A percentile compares a stretch with the other conserved stretches of the same genome.
Evolutionary conservation across 225 moss, liverwort and hornwort genomes (phyloP).

Genomic region (Lunularia cruciata): DNA sequence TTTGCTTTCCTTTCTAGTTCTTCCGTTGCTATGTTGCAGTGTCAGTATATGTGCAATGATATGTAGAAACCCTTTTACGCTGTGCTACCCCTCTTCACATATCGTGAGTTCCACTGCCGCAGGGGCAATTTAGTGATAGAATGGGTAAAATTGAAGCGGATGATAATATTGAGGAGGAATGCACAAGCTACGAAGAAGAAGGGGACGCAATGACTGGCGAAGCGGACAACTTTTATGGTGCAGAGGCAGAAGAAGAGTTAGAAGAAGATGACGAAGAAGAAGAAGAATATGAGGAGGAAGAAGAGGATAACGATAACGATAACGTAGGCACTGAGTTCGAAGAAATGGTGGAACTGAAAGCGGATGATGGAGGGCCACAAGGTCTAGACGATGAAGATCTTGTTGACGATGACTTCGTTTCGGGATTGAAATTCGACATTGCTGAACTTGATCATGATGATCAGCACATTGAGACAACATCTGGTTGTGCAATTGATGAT

Average conservation of each 20-base stretch:
- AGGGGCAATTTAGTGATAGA: slow-evolving; percentile 2
- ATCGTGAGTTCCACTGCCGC: no score
- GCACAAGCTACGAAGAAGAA: not conserved
- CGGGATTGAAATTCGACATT: slow-evolving; percentile 29
- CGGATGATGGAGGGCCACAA: slow-evolving; percentile 37
- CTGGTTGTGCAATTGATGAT: slow-evolving; percentile 7
- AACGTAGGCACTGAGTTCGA: slow-evolving; percentile 21
- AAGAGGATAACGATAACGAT: slow-evolving; percentile 9
- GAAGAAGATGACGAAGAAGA: slow-evolving; percentile 12
- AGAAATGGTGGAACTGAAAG: slow-evolving; percentile 21
- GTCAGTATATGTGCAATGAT: no score
- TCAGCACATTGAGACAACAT: not conserved
- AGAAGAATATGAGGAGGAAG: slow-evolving; percentile 12
- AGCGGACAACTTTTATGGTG: not conserved
- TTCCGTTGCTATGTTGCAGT: no score
- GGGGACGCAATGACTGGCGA: not conserved
- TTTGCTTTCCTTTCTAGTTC: no score
- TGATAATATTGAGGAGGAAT: not conserved
- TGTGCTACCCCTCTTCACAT: no score
- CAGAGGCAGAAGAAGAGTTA: slow-evolving; percentile 15
- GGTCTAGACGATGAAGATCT: slow-evolving; percentile 33
- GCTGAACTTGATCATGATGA: slow-evolving; percentile 23
- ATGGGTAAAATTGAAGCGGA: no score
- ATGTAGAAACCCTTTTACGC: no score
- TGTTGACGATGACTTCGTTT: slow-evolving; percentile 35